phyloP scores from a whole-genome alignment of 2,329 filamentous ascomycete genomes.

The Ascochyta koolunga region DNA sequence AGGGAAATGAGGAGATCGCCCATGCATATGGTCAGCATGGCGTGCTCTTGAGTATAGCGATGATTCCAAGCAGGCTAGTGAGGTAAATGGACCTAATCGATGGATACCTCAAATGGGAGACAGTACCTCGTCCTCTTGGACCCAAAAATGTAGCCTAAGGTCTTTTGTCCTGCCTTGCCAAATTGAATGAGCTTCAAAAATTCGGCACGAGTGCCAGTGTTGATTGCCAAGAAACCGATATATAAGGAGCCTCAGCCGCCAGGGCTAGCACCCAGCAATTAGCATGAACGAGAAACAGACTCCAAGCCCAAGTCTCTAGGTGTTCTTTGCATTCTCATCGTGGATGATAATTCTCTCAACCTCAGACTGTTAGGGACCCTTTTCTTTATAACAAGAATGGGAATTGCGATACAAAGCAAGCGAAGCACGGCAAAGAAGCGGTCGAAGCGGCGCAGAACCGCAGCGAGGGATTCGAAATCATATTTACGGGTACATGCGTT shows the following conservation, averaged over 20 bases:
- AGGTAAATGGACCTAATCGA: slow-evolving; percentile 6
- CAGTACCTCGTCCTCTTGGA: slow-evolving; percentile 13
- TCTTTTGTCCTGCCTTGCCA: slow-evolving; percentile 6
- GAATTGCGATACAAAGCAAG: slow-evolving; percentile 1
- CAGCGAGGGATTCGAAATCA: slow-evolving; percentile 24
- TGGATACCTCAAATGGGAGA: slow-evolving; percentile 15
- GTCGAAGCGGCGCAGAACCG: slow-evolving; percentile 27
- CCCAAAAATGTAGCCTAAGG: slow-evolving; percentile 10
- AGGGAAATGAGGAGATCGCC: slow-evolving; percentile 17
- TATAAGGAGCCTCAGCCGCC: neutral
- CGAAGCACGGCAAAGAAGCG: slow-evolving; percentile 20
- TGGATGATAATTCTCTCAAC: slow-evolving; percentile 47
- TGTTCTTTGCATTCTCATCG: slow-evolving; percentile 32
- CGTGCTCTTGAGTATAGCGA: slow-evolving; percentile 19
- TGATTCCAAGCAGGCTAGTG: slow-evolving; percentile 7
- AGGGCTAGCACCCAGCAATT: no score
- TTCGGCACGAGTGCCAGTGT: neutral
- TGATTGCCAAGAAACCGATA: neutral
- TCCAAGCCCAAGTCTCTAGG: neutral
- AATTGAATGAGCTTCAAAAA: slow-evolving; percentile 5
- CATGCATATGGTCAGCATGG: slow-evolving; percentile 10
- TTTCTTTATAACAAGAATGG: slow-evolving; percentile 27
- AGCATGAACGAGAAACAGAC: no score
- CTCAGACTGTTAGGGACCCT: slow-evolving; percentile 34
- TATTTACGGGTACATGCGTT: slow-evolving; percentile 27